Conservation (phyloP, 768 basidiomycete species). For the Leccinum aurantiacum region DNA sequence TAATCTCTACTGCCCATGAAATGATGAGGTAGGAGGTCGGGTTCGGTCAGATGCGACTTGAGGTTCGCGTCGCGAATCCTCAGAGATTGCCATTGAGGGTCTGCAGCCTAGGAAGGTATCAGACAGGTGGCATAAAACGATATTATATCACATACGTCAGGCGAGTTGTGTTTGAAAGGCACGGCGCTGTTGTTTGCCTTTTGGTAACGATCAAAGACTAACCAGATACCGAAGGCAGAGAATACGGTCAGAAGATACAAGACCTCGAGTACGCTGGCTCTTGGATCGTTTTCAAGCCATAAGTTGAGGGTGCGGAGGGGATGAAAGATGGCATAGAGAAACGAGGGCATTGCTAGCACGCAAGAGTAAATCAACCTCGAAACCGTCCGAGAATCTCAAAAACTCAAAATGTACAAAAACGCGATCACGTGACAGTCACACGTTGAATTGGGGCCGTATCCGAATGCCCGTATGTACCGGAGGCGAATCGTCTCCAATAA, state of each 20-base stretch:
- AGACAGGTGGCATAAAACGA: conserved; percentile 7
- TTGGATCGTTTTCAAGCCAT: conserved; percentile 47
- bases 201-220: conserved; percentile 74
- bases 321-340: conserved; percentile 44
- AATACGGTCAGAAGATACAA: conserved; percentile 67
- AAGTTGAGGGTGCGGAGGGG: conserved; percentile 52
- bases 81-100: conserved; percentile 55
- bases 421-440: conserved; percentile 22
- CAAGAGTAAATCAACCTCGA: no score
- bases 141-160: conserved; percentile 46
- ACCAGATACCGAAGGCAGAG: conserved; percentile 76
- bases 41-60: conserved; percentile 60
- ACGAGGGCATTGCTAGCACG: conserved; percentile 25
- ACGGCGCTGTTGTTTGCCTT: conserved; percentile 73
- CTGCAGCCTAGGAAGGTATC: conserved; percentile 46
- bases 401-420: not conserved
- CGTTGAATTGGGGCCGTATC: no score
- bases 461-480: no score
- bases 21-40: conserved; percentile 52
- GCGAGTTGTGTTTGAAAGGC: conserved; percentile 57
- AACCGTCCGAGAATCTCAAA: conserved; percentile 3
- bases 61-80: conserved; percentile 59
- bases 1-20: conserved; percentile 53
- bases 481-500: no score
- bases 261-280: conserved; percentile 54